A percentile compares a stretch with the other conserved stretches of the same genome.
Conservation (phyloP, 2,329 filamentous ascomycete species). For the Dactylellina parvicollis region DNA sequence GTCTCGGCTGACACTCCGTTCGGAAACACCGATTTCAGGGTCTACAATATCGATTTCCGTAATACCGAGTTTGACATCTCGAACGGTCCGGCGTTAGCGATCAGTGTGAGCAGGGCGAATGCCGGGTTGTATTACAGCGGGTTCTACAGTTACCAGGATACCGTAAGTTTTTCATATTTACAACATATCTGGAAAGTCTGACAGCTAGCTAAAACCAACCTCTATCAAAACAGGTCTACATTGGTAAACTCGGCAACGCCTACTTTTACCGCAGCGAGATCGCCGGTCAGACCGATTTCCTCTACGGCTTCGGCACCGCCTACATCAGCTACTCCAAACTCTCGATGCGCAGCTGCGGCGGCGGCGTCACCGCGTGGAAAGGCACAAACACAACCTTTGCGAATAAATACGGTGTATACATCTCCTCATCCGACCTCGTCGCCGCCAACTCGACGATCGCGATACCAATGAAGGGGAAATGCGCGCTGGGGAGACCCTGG, state of each 20-base stretch:
- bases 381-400: conserved; percentile 72
- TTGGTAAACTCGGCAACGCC: conserved; percentile 73
- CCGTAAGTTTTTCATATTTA: no score
- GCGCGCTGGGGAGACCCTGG: conserved; percentile 72
- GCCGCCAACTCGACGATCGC: conserved; percentile 67
- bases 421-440: conserved; percentile 67
- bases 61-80: conserved; percentile 69
- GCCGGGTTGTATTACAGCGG: conserved; percentile 74
- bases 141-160: conserved; percentile 75
- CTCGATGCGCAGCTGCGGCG: conserved; percentile 70
- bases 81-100: conserved; percentile 69
- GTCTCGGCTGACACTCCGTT: conserved; percentile 72
- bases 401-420: conserved; percentile 75
- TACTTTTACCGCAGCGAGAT: conserved; percentile 72
- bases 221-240: conserved; percentile 71
- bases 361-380: conserved; percentile 72
- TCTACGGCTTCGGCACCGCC: conserved; percentile 74
- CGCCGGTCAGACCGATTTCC: conserved; percentile 74
- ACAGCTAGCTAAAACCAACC: no score
- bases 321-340: conserved; percentile 69
- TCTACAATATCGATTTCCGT: conserved; percentile 74
- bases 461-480: conserved; percentile 62
- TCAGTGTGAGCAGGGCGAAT: conserved; percentile 72
- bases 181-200: no score
- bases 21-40: conserved; percentile 71